These are phyloP conservation scores for Linum usitatissimum DNA, from an alignment of 345 rosid species.

Conservation along the genomic window DNA sequence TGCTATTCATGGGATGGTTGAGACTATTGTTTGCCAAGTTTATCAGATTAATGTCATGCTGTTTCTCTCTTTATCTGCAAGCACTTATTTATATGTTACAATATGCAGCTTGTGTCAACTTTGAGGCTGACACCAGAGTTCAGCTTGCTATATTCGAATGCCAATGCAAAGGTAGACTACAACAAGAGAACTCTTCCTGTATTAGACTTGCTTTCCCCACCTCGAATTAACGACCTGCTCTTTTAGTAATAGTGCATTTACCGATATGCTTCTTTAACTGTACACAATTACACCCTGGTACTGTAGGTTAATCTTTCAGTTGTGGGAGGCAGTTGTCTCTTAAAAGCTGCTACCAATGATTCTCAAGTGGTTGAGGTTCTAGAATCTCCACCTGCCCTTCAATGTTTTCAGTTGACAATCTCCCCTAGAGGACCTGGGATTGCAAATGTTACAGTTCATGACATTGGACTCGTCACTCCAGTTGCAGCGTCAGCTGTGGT, in stretches of 20 bases:
- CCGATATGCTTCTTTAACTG: not conserved
- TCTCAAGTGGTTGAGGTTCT: slow-evolving; percentile 68
- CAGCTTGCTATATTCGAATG: slow-evolving; percentile 62
- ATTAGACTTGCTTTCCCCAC: not conserved
- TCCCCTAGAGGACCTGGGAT: slow-evolving; percentile 78
- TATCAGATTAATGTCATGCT: not conserved
- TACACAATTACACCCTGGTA: not conserved
- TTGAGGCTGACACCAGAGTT: slow-evolving; percentile 67
- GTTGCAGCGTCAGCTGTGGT: slow-evolving; percentile 66
- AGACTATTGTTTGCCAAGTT: not conserved
- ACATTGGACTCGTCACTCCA: slow-evolving; percentile 72
- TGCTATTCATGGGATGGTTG: not conserved
- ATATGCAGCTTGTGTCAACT: slow-evolving; percentile 79
- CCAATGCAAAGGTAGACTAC: slow-evolving; percentile 65
- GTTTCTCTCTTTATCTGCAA: slow-evolving; percentile 12
- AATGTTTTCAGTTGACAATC: slow-evolving; percentile 59
- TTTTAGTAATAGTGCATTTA: too few relatives aligned
- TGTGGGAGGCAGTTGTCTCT: slow-evolving; percentile 82
- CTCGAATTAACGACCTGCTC: not conserved
- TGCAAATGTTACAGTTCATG: slow-evolving; percentile 63
- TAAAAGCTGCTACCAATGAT: slow-evolving; percentile 72
- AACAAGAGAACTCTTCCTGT: slow-evolving; percentile 1
- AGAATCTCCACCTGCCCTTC: slow-evolving; percentile 56
- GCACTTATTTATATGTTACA: slow-evolving; percentile 15
- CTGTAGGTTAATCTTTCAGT: slow-evolving; percentile 72